These are phyloP conservation scores for Geotrichum australiense DNA, from an alignment of 1,139 yeast genomes.

Conservation along the genomic window DNA sequence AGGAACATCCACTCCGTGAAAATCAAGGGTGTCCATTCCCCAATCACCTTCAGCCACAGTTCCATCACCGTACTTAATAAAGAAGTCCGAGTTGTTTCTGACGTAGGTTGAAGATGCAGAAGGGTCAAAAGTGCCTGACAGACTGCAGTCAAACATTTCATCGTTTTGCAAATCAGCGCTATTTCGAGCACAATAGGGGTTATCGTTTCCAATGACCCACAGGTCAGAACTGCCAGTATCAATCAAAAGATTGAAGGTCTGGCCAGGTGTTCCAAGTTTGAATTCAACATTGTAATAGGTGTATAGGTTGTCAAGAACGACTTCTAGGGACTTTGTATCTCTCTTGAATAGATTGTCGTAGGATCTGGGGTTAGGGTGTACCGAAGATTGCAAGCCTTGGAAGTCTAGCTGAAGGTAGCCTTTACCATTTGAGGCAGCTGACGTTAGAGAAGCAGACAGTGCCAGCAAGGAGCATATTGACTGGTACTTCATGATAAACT, in stretches of 20 bases:
- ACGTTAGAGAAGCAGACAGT: too few species aligned
- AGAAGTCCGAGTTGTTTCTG: conserved; percentile 22
- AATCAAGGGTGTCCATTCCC: conserved; percentile 40
- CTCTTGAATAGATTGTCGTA: conserved; percentile 8
- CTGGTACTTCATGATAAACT: too few species aligned
- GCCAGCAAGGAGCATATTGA: too few species aligned
- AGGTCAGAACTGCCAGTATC: conserved; percentile 69
- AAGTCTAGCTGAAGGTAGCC: conserved; percentile 12
- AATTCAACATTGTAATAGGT: conserved; percentile 40
- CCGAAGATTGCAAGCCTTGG: neutral
- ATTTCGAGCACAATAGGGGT: conserved; percentile 30
- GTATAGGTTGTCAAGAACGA: conserved; percentile 25
- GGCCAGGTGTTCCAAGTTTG: conserved; percentile 49
- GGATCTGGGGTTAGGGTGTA: conserved; percentile 11
- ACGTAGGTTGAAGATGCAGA: conserved; percentile 11
- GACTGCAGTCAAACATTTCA: conserved; percentile 13
- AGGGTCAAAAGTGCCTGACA: conserved; percentile 14
- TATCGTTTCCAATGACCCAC: conserved; percentile 44
- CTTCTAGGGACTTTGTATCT: conserved; percentile 2
- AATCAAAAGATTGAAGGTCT: conserved; percentile 46
- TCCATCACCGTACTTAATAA: conserved; percentile 27
- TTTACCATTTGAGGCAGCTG: too few species aligned
- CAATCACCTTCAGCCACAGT: conserved; percentile 42
- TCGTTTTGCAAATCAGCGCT: conserved; percentile 30
- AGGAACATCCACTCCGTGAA: conserved; percentile 19